A percentile compares a stretch with the other conserved stretches of the same genome.
Evolutionary conservation across 2,329 filamentous ascomycete species (phyloP).

Genomic region (Aureobasidium leucospermi): DNA sequence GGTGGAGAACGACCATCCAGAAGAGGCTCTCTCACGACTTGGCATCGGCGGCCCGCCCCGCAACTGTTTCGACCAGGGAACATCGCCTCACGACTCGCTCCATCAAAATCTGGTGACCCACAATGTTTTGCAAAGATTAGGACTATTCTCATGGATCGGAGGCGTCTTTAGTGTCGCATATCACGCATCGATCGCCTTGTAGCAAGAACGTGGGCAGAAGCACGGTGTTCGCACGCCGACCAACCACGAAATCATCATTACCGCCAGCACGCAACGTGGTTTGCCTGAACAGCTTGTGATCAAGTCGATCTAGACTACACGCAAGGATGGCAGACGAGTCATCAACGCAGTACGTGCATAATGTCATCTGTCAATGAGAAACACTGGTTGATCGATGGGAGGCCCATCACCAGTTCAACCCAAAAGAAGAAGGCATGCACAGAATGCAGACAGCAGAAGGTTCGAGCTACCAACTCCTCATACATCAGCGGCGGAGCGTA

Average conservation of each 20-base stretch:
- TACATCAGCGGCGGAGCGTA: not conserved
- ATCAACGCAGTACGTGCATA: not conserved
- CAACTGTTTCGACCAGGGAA: not conserved
- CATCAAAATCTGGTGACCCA: not conserved
- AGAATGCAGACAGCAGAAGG: conserved; percentile 9
- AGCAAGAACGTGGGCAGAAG: not conserved
- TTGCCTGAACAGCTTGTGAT: not conserved
- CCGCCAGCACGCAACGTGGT: not conserved
- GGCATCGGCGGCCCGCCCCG: not conserved
- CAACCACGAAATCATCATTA: not conserved
- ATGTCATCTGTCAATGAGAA: too few relatives aligned
- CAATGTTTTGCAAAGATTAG: conserved; percentile 7
- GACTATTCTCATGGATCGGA: not conserved
- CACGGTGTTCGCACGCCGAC: not conserved
- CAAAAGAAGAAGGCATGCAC: conserved; percentile 9
- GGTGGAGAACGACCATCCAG: not conserved
- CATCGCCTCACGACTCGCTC: not conserved
- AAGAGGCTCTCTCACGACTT: not conserved
- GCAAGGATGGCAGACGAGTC: not conserved
- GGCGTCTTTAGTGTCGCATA: not conserved
- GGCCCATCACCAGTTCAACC: not conserved
- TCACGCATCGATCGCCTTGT: not conserved
- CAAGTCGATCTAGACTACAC: not conserved
- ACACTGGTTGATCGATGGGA: not conserved
- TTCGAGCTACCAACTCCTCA: not conserved